Base-by-base conservation (phyloP, 805 yeast genomes). In the Candida anglica region DNA sequence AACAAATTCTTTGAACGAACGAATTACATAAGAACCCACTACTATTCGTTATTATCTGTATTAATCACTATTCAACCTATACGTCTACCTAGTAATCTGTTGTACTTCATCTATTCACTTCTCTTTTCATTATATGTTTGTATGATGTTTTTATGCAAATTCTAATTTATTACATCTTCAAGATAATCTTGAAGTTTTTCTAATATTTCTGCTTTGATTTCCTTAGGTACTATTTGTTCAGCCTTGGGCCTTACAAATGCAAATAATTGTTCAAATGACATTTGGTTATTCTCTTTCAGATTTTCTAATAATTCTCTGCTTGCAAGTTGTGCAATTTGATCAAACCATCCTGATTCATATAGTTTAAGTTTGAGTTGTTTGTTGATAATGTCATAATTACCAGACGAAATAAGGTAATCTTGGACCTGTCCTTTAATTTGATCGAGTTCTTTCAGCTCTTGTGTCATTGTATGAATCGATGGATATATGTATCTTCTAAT, bases 261-360 rank as follows among this genome's bases (percentile, higher is more conserved):
- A 28, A 74, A 62, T 10, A 86, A 53, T 24, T 66, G 66, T 3
- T 73, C 75, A 41, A 80, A 80, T 42, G 68, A 79, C 9, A 75
- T 66, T 18, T 33, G 35, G 5, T 35, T 41, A 14, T 42, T 37
- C 11, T 42, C 37, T 13, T 38, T 38, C 13, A 36, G 28, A 15
- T 41, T 47, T 24, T 63, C 68, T 16, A 64, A 63, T 50, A 72
- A 72, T 53, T 59, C 73, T 39, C 41, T 50, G 30, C 56, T 56
- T 3, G 94, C 83, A 27, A 82, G 45, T 25, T 70, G 72, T 29
- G 76, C 69, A 18, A 89, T 79, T 35, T 80, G 71, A 46, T 86
- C 95, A 40, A 76, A 77, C 97, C 97, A 89, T 5, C 96, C 96
- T 1, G 81, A 71, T 50, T 84, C 83, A 33, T 78, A 71, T 8